Percentiles rank a stretch among this genome's conserved stretches.
phyloP scores from a whole-genome alignment of 148 eudicot species.

The Diospyros kaki region DNA sequence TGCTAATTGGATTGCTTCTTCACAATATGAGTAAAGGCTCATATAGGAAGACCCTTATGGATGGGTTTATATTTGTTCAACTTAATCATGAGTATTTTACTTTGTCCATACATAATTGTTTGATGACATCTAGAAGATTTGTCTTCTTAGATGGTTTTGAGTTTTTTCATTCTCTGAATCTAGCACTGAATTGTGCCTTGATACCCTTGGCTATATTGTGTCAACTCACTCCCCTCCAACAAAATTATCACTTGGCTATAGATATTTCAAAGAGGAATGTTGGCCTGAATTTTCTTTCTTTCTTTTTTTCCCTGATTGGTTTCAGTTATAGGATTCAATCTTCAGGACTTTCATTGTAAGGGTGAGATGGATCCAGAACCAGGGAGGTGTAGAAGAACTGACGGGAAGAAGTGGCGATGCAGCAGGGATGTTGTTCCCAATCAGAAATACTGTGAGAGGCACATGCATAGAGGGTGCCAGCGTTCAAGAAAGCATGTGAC shows the following conservation, averaged over 20 bases:
- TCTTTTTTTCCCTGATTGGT: background rate
- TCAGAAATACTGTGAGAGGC: constrained; percentile 27
- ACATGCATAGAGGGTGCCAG: constrained; percentile 25
- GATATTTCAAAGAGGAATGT: background rate
- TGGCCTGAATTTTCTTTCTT: background rate
- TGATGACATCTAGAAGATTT: no score
- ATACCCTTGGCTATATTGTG: no score
- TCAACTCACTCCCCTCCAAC: no score
- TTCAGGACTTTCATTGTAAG: constrained; percentile 13
- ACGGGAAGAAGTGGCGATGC: constrained; percentile 36
- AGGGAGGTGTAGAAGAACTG: constrained; percentile 31
- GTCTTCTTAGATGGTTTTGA: no score
- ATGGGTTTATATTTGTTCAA: background rate
- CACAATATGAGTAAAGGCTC: background rate
- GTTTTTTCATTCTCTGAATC: no score
- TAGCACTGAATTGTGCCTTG: no score
- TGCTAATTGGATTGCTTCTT: background rate
- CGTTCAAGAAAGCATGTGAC: constrained; percentile 96
- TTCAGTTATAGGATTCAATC: constrained; percentile 21
- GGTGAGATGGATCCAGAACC: constrained; percentile 29
- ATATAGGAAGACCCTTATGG: background rate
- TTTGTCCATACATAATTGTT: background rate
- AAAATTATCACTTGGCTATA: background rate
- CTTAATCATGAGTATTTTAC: background rate
- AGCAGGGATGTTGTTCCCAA: constrained; percentile 18